A percentile compares a stretch with the other conserved stretches of the same genome.
Evolutionary conservation across 805 yeast genomes (phyloP).

Genomic region (Zygosaccharomyces gambellarensis): DNA sequence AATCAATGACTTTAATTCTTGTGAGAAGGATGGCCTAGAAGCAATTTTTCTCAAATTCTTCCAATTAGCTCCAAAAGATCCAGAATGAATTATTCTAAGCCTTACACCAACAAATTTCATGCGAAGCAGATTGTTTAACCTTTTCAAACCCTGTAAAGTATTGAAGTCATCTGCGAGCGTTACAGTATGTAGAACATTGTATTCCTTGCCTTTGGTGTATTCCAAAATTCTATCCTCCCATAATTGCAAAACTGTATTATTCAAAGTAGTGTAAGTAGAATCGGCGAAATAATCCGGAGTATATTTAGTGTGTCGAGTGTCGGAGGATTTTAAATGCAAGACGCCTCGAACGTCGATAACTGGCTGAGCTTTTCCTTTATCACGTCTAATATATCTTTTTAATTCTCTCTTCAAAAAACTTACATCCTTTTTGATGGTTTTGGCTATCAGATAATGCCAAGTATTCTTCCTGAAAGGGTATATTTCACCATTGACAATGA

Average conservation of each 20-base stretch:
- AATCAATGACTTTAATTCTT: slow-evolving; percentile 12
- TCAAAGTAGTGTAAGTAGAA: slow-evolving; percentile 31
- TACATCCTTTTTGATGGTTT: slow-evolving; percentile 53
- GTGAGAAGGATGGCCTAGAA: slow-evolving; percentile 27
- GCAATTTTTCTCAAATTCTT: slow-evolving; percentile 9
- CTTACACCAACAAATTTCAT: slow-evolving; percentile 35
- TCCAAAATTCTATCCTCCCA: slow-evolving; percentile 24
- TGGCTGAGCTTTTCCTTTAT: slow-evolving; percentile 7
- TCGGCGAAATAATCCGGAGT: slow-evolving; percentile 43
- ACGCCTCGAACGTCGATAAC: slow-evolving; percentile 27
- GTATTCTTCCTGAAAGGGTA: slow-evolving; percentile 42
- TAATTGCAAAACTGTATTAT: slow-evolving; percentile 17
- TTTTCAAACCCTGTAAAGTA: slow-evolving; percentile 36
- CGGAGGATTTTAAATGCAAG: slow-evolving; percentile 29
- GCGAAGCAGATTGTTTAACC: slow-evolving; percentile 37
- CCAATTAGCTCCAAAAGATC: slow-evolving; percentile 23
- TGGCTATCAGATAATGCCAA: slow-evolving; percentile 53
- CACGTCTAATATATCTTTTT: slow-evolving; percentile 10
- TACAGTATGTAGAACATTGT: slow-evolving; percentile 35
- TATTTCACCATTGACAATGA: slow-evolving; percentile 73
- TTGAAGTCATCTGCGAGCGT: slow-evolving; percentile 60
- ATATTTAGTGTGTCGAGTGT: slow-evolving; percentile 45
- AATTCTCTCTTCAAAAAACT: slow-evolving; percentile 21
- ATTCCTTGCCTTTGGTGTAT: slow-evolving; percentile 14
- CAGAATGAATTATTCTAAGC: slow-evolving; percentile 37